Evolutionary conservation across 371 early-diverging fungal genomes (phyloP), one percentile per base, ranked within the genome.

Genomic region (Sporodiniella umbellata): DNA sequence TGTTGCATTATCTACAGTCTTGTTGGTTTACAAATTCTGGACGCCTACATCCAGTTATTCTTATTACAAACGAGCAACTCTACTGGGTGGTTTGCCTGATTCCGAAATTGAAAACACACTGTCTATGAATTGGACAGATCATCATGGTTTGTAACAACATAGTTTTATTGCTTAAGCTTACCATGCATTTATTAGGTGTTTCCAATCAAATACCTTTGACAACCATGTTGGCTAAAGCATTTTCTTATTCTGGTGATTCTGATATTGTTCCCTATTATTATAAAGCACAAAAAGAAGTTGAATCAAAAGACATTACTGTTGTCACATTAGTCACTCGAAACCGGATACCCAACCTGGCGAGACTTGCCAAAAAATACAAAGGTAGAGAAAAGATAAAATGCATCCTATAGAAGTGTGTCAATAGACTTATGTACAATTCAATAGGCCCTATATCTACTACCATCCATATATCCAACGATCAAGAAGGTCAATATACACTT

Each of bases 361-460:
- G 71, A 40, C 66, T 80, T 18, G 81, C 74, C 23, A 68, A 68
- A 52, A 64, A 69, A 43, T 80, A 80, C 49, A 64, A 76, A 54
- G 81, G 62, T n/a, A n/a, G n/a, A n/a, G n/a, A n/a, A n/a, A n/a
- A n/a, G n/a, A n/a, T n/a, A n/a, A n/a, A n/a, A n/a, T n/a, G n/a
- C n/a, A n/a, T n/a, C n/a, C n/a, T n/a, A n/a, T n/a, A n/a, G n/a
- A n/a, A n/a, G n/a, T n/a, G n/a, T n/a, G n/a, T n/a, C n/a, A n/a
- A n/a, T n/a, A n/a, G n/a, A n/a, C n/a, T n/a, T n/a, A n/a, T n/a
- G n/a, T n/a, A n/a, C n/a, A n/a, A n/a, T n/a, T n/a, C n/a, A n/a
- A n/a, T n/a, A n/a, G n/a, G n/a, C 0, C 84, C 83, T 14, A 74
- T 84, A 11, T 84, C 84, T 24, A 79, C 79, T 38, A 69, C 78